phyloP scores from a whole-genome alignment of 2,329 filamentous ascomycete species.

The Fusarium sp. region DNA sequence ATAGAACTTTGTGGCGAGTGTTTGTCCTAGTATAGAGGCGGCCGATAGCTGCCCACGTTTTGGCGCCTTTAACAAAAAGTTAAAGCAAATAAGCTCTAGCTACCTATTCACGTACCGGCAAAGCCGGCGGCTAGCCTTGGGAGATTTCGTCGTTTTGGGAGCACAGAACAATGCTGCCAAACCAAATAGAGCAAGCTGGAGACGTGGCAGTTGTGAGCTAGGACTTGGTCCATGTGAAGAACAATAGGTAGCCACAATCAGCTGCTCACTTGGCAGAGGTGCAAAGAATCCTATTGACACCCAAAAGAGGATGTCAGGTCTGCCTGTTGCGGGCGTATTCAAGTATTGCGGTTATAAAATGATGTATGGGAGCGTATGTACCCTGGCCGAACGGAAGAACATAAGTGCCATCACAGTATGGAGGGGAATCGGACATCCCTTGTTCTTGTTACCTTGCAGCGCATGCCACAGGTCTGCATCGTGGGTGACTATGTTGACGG shows the following conservation, averaged over 20 bases:
- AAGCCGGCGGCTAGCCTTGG: constrained; percentile 3
- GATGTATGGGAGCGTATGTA: not conserved
- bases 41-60: constrained; percentile 1
- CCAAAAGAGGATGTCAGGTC: constrained; percentile 6
- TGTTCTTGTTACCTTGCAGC: not conserved
- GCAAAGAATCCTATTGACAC: constrained; percentile 16
- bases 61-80: not conserved
- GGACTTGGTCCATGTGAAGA: constrained; percentile 4
- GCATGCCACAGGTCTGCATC: not conserved
- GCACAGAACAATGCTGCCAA: not conserved
- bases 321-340: constrained; percentile 10
- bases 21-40: not conserved
- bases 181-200: not conserved
- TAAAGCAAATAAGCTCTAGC: constrained; percentile 3
- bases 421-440: not conserved
- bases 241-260: constrained; percentile 29
- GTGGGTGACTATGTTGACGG: not conserved
- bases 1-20: not conserved
- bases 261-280: not conserved
- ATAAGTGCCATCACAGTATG: not conserved
- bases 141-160: not conserved
- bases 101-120: constrained; percentile 17
- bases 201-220: not conserved
- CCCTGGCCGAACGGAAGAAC: constrained; percentile 3
- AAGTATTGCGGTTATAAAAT: constrained; percentile 3